Percentiles rank a stretch among this genome's conserved stretches.
phyloP scores from a whole-genome alignment of 2,329 filamentous ascomycete genomes.

The Sporothrix pseudoabietina region DNA sequence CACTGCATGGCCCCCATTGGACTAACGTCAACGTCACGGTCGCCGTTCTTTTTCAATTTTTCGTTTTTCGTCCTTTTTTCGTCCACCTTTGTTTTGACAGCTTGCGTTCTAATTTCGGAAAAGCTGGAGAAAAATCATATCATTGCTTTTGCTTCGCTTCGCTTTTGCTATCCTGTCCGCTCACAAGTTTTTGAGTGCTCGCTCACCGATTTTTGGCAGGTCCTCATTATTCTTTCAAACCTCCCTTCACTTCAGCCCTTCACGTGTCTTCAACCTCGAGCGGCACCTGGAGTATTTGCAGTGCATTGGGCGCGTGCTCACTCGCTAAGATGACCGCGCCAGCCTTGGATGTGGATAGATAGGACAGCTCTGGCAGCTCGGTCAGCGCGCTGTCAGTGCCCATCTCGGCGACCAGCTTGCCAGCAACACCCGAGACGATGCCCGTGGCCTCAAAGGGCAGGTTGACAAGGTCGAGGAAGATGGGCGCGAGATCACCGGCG shows the following conservation, averaged over 20 bases:
- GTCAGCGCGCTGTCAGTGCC: conserved; percentile 41
- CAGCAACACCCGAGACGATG: conserved; percentile 92
- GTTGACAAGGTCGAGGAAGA: conserved; percentile 80
- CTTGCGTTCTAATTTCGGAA: conserved; percentile 21
- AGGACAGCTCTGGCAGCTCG: conserved; percentile 75
- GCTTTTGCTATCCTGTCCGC: not conserved
- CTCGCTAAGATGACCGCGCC: conserved; percentile 85
- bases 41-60: not conserved
- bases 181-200: not conserved
- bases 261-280: conserved; percentile 39
- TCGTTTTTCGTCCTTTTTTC: not conserved
- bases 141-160: not conserved
- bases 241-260: not conserved
- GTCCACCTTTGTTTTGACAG: not conserved
- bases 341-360: conserved; percentile 83
- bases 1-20: conserved; percentile 21
- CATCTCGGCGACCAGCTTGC: conserved; percentile 75
- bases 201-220: not conserved
- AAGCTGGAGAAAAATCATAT: not conserved
- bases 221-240: not conserved
- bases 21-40: not conserved
- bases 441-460: conserved; percentile 87
- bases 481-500: conserved; percentile 74
- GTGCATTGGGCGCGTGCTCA: conserved; percentile 70
- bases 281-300: conserved; percentile 66